Conservation (phyloP, 305 asterid genomes). For the Solanum aculeatissimum region DNA sequence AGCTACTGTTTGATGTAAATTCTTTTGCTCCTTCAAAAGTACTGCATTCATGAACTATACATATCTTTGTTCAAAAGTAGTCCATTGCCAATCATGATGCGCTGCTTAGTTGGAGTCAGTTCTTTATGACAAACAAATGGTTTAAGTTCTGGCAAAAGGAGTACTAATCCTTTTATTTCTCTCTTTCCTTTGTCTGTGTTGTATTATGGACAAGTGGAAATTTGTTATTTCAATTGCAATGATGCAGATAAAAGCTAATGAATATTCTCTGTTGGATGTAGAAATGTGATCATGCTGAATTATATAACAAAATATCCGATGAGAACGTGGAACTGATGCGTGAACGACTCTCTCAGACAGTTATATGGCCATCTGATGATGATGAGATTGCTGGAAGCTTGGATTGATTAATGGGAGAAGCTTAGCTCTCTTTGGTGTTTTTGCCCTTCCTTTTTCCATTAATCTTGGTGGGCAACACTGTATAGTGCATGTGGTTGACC, state of each 20-base stretch:
- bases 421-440: not conserved
- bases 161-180: not conserved
- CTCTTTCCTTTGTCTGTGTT: not conserved
- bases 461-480: not conserved
- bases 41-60: not conserved
- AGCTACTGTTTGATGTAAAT: not conserved
- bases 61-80: not conserved
- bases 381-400: slow-evolving; percentile 20
- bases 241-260: not conserved
- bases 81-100: not conserved
- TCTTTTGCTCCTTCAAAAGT: not conserved
- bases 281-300: slow-evolving; percentile 53
- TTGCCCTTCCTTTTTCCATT: not conserved
- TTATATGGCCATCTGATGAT: slow-evolving; percentile 50
- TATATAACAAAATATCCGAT: slow-evolving; percentile 45
- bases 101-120: not conserved
- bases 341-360: slow-evolving; percentile 52
- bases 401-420: slow-evolving; percentile 5
- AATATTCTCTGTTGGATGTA: slow-evolving; percentile 3
- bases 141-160: not conserved
- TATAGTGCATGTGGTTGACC: not conserved
- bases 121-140: not conserved
- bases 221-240: not conserved
- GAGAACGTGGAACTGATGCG: slow-evolving; percentile 66
- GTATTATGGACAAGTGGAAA: not conserved